phyloP scores from a whole-genome alignment of 2,329 filamentous ascomycete genomes.

The Thielaviopsis musarum region DNA sequence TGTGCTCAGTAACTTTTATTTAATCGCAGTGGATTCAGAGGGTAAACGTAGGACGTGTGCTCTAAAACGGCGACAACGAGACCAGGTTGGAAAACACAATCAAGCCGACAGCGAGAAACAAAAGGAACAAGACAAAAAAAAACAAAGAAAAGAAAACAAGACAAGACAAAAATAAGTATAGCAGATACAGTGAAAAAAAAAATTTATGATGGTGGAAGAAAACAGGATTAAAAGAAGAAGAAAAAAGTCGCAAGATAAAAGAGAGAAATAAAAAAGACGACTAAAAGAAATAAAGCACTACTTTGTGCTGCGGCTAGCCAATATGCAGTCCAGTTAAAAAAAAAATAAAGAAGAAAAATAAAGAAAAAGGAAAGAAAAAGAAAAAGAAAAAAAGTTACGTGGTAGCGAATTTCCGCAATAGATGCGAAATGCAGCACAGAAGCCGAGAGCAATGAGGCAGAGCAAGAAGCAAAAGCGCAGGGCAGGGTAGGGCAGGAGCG shows the following conservation, averaged over 20 bases:
- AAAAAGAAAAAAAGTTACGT: neutral
- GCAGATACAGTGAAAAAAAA: neutral
- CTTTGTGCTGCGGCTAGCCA: neutral
- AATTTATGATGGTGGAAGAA: neutral
- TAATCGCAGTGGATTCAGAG: neutral
- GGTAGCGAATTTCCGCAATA: neutral
- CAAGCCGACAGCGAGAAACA: neutral
- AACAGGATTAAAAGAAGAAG: neutral
- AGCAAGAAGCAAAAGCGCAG: neutral
- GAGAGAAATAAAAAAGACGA: neutral
- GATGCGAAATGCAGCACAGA: slow-evolving; percentile 1
- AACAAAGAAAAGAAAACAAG: neutral
- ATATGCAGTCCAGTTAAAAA: neutral
- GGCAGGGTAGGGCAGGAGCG: neutral
- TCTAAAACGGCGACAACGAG: too few relatives aligned
- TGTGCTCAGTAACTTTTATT: neutral
- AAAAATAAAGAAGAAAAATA: neutral
- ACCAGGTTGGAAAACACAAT: neutral
- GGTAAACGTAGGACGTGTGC: neutral
- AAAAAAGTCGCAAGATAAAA: slow-evolving; percentile 7
- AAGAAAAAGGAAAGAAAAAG: neutral
- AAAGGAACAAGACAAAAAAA: neutral
- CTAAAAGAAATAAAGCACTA: neutral
- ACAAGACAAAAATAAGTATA: neutral
- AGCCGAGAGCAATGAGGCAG: neutral